Percentiles rank a stretch among this genome's conserved stretches.
Evolutionary conservation across 1,139 yeast species (phyloP).

Genomic region (Taiozyma sp.): DNA sequence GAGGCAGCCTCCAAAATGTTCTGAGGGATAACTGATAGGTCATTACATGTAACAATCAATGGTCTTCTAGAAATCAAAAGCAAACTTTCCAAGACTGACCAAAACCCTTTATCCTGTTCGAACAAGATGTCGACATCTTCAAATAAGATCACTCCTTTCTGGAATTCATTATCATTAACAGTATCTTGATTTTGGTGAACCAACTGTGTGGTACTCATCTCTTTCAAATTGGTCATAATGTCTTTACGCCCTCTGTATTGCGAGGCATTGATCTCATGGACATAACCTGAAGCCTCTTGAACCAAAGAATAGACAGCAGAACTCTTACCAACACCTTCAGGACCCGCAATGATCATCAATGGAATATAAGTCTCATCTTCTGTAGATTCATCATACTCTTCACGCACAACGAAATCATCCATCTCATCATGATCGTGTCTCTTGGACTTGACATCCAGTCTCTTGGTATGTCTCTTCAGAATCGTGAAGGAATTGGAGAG

Average conservation of each 20-base stretch:
- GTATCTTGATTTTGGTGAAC: conserved; percentile 44
- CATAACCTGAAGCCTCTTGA: conserved; percentile 59
- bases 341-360: conserved; percentile 63
- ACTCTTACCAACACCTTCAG: conserved; percentile 75
- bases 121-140: conserved; percentile 86
- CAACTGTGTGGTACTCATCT: conserved; percentile 78
- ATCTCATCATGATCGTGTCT: conserved; percentile 23
- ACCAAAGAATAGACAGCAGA: conserved; percentile 67
- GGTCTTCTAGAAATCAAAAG: conserved; percentile 72
- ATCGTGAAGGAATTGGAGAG: conserved; percentile 40
- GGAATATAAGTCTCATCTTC: conserved; percentile 45
- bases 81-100: conserved; percentile 67
- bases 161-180: conserved; percentile 31
- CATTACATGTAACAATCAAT: conserved; percentile 68
- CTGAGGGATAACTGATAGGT: conserved; percentile 47
- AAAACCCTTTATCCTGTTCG: conserved; percentile 58
- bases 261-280: conserved; percentile 77
- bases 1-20: conserved; percentile 41
- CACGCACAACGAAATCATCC: conserved; percentile 43
- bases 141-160: conserved; percentile 65
- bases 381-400: conserved; percentile 25
- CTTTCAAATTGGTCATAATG: conserved; percentile 58
- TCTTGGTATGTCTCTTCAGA: conserved; percentile 32
- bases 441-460: conserved; percentile 25
- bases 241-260: conserved; percentile 70